Conservation (phyloP, 345 rosid genomes). For the Corchorus olitorius region DNA sequence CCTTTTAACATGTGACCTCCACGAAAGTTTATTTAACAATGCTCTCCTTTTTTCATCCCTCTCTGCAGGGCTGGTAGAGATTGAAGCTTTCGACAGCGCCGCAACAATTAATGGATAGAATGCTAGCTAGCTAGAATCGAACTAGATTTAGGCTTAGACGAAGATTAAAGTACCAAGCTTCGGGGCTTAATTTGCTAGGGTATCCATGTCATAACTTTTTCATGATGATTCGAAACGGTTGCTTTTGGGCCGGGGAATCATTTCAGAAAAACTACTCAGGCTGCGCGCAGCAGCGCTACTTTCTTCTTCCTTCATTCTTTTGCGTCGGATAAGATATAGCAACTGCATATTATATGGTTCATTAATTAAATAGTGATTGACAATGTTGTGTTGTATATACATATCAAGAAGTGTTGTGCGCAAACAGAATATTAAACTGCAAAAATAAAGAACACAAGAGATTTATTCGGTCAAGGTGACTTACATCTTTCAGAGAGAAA, state of each 20-base stretch:
- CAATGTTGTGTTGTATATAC: too few species aligned
- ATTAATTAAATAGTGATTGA: not conserved
- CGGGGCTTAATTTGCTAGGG: not conserved
- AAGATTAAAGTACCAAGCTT: not conserved
- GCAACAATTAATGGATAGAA: not conserved
- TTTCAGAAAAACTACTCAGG: not conserved
- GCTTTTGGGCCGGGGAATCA: too few species aligned
- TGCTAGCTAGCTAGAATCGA: not conserved
- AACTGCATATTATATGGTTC: not conserved
- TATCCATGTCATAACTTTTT: not conserved
- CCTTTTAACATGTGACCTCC: not conserved
- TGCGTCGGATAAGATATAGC: constrained; percentile 1
- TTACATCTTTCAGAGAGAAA: too few species aligned
- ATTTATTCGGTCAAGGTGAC: too few species aligned
- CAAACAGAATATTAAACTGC: too few species aligned
- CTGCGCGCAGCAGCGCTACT: too few species aligned
- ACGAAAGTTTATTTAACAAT: not conserved
- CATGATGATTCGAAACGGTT: not conserved
- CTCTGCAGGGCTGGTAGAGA: not conserved
- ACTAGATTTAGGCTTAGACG: not conserved
- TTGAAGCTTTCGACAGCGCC: not conserved
- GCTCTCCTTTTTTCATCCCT: not conserved
- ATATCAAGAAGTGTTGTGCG: too few species aligned
- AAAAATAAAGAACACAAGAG: too few species aligned
- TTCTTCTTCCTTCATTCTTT: not conserved